Conservation (phyloP, 768 basidiomycete genomes). For the Leccinellum rugosiceps region DNA sequence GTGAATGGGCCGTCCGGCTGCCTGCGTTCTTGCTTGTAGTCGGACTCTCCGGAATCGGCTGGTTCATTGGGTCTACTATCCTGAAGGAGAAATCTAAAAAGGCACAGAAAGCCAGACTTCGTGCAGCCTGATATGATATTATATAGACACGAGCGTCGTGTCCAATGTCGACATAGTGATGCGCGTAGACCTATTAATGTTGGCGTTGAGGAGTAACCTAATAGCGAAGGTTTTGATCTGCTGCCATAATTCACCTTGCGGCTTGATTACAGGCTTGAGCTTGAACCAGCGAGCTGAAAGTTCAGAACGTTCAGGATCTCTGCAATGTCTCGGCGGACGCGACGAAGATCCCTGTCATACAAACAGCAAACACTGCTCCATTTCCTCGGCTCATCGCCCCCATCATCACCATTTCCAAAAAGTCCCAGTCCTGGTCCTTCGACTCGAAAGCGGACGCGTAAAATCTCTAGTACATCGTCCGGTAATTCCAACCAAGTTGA, state of each 20-base stretch:
- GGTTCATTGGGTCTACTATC: slow-evolving; percentile 76
- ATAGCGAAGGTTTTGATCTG: neutral
- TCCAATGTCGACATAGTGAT: neutral
- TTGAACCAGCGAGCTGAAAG: too few relatives aligned
- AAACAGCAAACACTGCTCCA: slow-evolving; percentile 46
- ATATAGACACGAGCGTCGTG: neutral
- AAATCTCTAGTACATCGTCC: slow-evolving; percentile 11
- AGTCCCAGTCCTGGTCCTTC: slow-evolving; percentile 1
- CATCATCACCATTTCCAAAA: slow-evolving; percentile 15
- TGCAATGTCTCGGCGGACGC: slow-evolving; percentile 7
- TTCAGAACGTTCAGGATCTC: too few relatives aligned
- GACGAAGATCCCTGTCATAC: slow-evolving; percentile 10
- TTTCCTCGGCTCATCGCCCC: slow-evolving; percentile 31
- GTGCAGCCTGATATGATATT: slow-evolving; percentile 47
- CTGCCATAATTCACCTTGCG: neutral
- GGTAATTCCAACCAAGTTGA: slow-evolving; percentile 18
- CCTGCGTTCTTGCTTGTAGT: slow-evolving; percentile 80
- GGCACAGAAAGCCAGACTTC: slow-evolving; percentile 56
- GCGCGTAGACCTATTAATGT: neutral
- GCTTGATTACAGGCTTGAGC: too few relatives aligned
- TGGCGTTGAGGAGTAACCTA: neutral
- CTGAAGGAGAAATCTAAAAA: slow-evolving; percentile 70
- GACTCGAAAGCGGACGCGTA: slow-evolving; percentile 17
- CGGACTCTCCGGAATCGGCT: slow-evolving; percentile 76
- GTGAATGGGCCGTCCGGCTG: slow-evolving; percentile 90